Percentiles rank a stretch among this genome's conserved stretches.
Conservation (phyloP, 2,329 filamentous ascomycete species). For the Thielaviopsis ethacetica region DNA sequence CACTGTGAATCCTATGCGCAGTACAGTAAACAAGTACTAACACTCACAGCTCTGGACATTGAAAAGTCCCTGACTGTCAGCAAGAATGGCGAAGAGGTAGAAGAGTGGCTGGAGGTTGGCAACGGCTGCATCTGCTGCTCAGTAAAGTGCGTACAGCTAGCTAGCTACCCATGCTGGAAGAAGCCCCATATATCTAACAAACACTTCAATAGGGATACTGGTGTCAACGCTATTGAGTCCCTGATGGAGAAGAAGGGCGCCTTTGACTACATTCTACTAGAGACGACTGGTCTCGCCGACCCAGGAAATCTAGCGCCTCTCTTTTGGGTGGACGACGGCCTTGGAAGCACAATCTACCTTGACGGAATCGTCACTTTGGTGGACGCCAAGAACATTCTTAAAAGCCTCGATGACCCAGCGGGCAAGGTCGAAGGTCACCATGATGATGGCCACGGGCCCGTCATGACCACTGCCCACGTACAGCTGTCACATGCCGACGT, state of each 20-base stretch:
- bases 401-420: conserved; percentile 58
- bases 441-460: conserved; percentile 39
- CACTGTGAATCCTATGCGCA: not conserved
- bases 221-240: conserved; percentile 87
- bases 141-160: conserved; percentile 49
- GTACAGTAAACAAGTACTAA: conserved; percentile 13
- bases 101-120: conserved; percentile 90
- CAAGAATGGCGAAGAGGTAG: conserved; percentile 63
- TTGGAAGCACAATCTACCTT: conserved; percentile 88
- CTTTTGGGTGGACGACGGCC: conserved; percentile 94
- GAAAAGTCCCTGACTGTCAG: conserved; percentile 91
- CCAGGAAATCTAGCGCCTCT: conserved; percentile 89
- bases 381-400: conserved; percentile 83
- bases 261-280: conserved; percentile 94
- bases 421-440: conserved; percentile 35
- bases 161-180: not conserved
- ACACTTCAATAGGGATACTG: conserved; percentile 49
- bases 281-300: conserved; percentile 89
- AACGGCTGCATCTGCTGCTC: conserved; percentile 98
- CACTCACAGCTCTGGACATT: conserved; percentile 59
- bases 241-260: conserved; percentile 85
- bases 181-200: not conserved
- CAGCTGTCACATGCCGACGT: conserved; percentile 97
- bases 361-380: conserved; percentile 94
- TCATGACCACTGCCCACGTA: conserved; percentile 83